Evolutionary conservation across 345 rosid species (phyloP).

Genomic region (Physaria fendleri): DNA sequence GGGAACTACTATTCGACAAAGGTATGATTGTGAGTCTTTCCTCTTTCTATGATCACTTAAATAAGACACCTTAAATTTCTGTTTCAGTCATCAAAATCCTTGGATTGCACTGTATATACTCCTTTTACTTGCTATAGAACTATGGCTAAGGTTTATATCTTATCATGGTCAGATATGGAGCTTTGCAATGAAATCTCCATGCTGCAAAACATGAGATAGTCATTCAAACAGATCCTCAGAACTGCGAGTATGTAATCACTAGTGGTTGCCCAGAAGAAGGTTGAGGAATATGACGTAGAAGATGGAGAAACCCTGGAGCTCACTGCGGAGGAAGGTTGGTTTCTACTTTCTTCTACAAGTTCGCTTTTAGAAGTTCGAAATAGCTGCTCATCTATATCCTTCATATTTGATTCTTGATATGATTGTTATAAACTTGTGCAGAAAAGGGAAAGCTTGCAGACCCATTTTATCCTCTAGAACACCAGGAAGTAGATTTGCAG

Average conservation of each 20-base stretch:
- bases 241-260: conserved; percentile 81
- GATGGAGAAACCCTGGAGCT: conserved; percentile 92
- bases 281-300: conserved; percentile 78
- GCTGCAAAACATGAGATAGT: conserved; percentile 90
- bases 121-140: not conserved
- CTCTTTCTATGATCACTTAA: not conserved
- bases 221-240: conserved; percentile 95
- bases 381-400: not conserved
- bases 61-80: not conserved
- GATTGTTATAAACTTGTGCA: conserved; percentile 29
- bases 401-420: conserved; percentile 1
- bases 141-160: conserved; percentile 11
- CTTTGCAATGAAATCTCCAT: conserved; percentile 90
- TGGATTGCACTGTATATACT: not conserved
- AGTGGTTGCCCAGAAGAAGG: conserved; percentile 88
- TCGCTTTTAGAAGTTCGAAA: not conserved
- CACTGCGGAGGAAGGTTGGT: conserved; percentile 90
- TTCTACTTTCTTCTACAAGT: not conserved
- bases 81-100: not conserved
- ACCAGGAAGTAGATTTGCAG: conserved; percentile 83
- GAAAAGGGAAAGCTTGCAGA: conserved; percentile 90
- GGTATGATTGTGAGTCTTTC: conserved; percentile 37
- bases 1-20: conserved; percentile 96
- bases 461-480: conserved; percentile 92
- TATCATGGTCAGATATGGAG: conserved; percentile 76